phyloP scores from a whole-genome alignment of 768 basidiomycete genomes.

The Leccinum obscurum region DNA sequence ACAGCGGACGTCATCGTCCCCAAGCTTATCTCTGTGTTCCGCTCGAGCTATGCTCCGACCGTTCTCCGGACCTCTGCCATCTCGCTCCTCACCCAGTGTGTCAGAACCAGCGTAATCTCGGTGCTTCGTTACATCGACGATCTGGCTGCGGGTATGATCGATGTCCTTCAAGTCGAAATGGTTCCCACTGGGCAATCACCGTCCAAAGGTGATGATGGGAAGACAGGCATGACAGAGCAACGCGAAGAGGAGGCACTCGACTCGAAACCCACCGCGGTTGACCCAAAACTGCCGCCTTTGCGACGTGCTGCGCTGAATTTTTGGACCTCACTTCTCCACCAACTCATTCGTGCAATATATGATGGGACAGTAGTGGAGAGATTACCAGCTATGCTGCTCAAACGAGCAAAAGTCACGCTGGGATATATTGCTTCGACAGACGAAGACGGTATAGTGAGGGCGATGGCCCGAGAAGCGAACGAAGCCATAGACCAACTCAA shows the following conservation, averaged over 20 bases:
- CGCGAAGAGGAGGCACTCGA: constrained; percentile 40
- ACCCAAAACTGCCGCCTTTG: constrained; percentile 73
- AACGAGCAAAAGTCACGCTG: constrained; percentile 58
- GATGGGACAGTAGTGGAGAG: constrained; percentile 30
- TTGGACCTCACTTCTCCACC: constrained; percentile 66
- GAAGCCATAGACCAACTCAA: constrained; percentile 56
- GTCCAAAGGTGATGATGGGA: constrained; percentile 19
- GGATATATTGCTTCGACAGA: constrained; percentile 72
- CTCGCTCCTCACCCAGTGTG: constrained; percentile 73
- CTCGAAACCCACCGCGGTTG: constrained; percentile 51
- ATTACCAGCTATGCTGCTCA: constrained; percentile 37
- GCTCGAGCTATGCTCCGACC: constrained; percentile 62
- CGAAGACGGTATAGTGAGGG: constrained; percentile 65
- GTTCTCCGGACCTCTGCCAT: constrained; percentile 68
- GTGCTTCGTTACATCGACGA: constrained; percentile 63
- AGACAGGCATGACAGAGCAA: constrained; percentile 6
- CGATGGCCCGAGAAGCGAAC: constrained; percentile 72
- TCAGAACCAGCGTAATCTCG: constrained; percentile 61
- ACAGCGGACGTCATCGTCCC: constrained; percentile 75
- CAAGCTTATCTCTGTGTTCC: constrained; percentile 62
- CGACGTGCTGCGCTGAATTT: constrained; percentile 88
- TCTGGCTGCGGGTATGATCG: constrained; percentile 67
- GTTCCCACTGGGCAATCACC: constrained; percentile 25
- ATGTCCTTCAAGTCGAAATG: constrained; percentile 71
- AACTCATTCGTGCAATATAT: constrained; percentile 52